Evolutionary conservation across 331 rosid species (phyloP), one percentile per base, ranked within the genome.

Genomic region (Quercus tomentella): DNA sequence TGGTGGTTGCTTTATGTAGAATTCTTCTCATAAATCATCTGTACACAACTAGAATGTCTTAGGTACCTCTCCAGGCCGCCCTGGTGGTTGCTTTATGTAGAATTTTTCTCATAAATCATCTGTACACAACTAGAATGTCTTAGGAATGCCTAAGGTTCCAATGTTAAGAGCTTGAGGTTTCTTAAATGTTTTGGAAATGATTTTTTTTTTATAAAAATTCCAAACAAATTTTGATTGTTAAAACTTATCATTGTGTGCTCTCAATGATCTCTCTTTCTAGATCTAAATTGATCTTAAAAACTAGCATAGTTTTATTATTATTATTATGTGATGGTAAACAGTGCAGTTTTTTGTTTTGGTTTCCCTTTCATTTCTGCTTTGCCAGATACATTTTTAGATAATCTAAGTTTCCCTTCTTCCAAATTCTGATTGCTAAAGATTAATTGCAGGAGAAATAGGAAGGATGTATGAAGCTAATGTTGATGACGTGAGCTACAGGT

Each of bases 401-500:
- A 67, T 33, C 23, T 14, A 15, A 31, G 12, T 4, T 31, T 35
- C 11, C 8, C 17, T 20, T 67, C n/a, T n/a, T 35, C 45, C 54
- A 67, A 35, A 33, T 20, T 67, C 72, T 67, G 28, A 67, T 73
- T 72, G 55, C n/a, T 74, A 70, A 75, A 4, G 33, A 37, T 86
- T 51, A 72, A 72, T 78, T 89, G 79, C 97, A 96, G 99, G 98
- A 60, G 99, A 96, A 87, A 84, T 91, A 12, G 89, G 91, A 82
- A 88, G 92, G 84, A 93, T 92, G 97, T 96, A 96, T 78, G 99
- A 96, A 86, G 92, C 99, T 43, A 96, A 92, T 78, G 99, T 96
- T 49, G 99, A 96, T 67, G 99, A 96, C 61, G 98, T 96, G 51
- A 98, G 98, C 57, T 96, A 96, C 84, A 90, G 99, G 86, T 79